phyloP scores from a whole-genome alignment of 2,329 filamentous ascomycete genomes.

The Coniochaeta prunicola region DNA sequence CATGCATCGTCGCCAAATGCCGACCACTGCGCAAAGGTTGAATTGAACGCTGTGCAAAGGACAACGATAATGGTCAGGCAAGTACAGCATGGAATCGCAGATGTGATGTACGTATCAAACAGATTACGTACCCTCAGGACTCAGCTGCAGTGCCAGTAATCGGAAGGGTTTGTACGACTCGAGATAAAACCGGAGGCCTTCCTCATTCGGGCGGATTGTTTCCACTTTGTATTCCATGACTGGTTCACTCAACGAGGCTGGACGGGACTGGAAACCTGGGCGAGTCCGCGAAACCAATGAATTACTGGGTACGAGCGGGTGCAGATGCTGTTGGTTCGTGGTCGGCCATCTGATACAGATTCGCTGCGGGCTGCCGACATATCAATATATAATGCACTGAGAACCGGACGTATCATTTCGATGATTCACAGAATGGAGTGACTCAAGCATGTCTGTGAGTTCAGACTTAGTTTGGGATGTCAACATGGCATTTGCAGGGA shows the following conservation, averaged over 20 bases:
- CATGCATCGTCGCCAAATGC: neutral
- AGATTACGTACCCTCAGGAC: neutral
- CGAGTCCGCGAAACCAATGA: neutral
- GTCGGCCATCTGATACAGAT: neutral
- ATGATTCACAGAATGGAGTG: neutral
- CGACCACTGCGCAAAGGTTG: neutral
- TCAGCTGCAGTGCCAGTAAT: constrained; percentile 1
- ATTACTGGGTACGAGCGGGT: neutral
- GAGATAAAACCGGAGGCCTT: neutral
- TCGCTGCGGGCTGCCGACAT: neutral
- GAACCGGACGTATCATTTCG: neutral
- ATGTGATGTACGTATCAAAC: neutral
- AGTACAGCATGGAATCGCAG: neutral
- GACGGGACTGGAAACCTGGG: neutral
- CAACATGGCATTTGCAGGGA: neutral
- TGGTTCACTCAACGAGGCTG: neutral
- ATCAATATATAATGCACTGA: neutral
- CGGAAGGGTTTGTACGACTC: constrained; percentile 1
- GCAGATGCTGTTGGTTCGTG: neutral
- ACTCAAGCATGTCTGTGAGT: neutral
- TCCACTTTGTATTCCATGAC: neutral
- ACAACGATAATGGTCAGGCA: neutral
- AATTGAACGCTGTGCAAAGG: neutral
- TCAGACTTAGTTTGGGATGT: neutral
- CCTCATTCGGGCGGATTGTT: neutral